These are phyloP conservation scores for Trypanosoma congolense DNA, from an alignment of 208 protist genomes.

Conservation along the genomic window DNA sequence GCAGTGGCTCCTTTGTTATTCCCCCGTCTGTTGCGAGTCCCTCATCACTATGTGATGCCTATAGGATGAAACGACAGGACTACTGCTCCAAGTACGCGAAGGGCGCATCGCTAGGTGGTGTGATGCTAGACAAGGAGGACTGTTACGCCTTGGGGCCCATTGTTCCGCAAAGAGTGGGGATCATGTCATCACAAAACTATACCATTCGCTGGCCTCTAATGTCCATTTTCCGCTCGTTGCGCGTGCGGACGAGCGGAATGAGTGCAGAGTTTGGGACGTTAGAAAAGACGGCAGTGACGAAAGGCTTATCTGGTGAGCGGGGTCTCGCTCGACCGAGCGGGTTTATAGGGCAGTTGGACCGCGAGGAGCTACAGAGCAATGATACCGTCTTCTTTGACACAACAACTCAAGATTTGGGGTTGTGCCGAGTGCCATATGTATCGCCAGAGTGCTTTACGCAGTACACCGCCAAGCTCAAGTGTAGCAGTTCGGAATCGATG, in stretches of 20 bases:
- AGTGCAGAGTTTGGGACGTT: neutral
- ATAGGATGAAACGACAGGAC: slow-evolving; percentile 3
- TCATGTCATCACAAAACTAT: slow-evolving; percentile 28
- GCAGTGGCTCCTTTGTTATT: slow-evolving; percentile 6
- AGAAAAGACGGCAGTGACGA: neutral
- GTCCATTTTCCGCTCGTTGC: slow-evolving; percentile 42
- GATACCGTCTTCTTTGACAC: slow-evolving; percentile 52
- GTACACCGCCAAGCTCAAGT: neutral
- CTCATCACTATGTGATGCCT: slow-evolving; percentile 7
- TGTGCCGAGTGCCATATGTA: slow-evolving; percentile 50
- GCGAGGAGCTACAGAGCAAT: neutral
- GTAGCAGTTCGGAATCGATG: neutral
- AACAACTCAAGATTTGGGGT: slow-evolving; percentile 27
- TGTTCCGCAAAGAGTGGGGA: slow-evolving; percentile 42
- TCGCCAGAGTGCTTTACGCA: slow-evolving; percentile 55
- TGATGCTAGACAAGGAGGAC: slow-evolving; percentile 32
- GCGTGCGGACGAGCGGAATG: slow-evolving; percentile 18
- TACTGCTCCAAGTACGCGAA: neutral
- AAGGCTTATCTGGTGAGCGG: neutral
- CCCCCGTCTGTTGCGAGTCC: slow-evolving; percentile 3
- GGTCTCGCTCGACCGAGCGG: neutral
- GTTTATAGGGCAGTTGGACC: neutral
- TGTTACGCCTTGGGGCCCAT: slow-evolving; percentile 62
- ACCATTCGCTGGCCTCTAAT: slow-evolving; percentile 51
- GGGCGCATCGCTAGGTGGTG: neutral